phyloP scores from a whole-genome alignment of 257 asterid genomes.

The Petrea volubilis region DNA sequence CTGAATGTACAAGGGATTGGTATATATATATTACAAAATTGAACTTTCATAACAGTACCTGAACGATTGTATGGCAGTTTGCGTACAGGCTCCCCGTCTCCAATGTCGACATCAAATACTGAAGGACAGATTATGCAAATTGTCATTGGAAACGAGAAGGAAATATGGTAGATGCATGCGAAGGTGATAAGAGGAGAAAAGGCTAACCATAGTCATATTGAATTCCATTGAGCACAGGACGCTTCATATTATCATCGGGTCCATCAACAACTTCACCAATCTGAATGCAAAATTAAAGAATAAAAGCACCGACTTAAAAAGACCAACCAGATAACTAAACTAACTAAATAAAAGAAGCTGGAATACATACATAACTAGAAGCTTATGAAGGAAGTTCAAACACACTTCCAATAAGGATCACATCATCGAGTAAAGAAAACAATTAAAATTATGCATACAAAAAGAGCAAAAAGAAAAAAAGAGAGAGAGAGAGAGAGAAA shows the following conservation, averaged over 20 bases:
- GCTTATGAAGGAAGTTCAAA: neutral
- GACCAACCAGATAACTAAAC: slow-evolving; percentile 5
- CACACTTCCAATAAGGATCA: slow-evolving; percentile 20
- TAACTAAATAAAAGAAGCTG: slow-evolving; percentile 9
- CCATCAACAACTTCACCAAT: slow-evolving; percentile 99
- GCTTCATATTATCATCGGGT: slow-evolving; percentile 66
- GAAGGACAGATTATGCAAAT: slow-evolving; percentile 30
- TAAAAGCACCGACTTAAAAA: slow-evolving; percentile 5
- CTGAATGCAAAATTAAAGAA: slow-evolving; percentile 38
- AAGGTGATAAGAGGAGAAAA: slow-evolving; percentile 25
- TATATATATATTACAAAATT: neutral
- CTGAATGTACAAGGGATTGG: slow-evolving; percentile 5
- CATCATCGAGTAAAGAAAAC: slow-evolving; percentile 4
- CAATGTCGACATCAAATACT: slow-evolving; percentile 99
- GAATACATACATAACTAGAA: neutral
- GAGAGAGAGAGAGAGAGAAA: neutral
- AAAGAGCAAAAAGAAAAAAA: no score
- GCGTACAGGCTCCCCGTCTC: slow-evolving; percentile 96
- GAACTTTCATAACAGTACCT: slow-evolving; percentile 46
- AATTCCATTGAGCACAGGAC: slow-evolving; percentile 61
- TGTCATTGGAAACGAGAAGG: slow-evolving; percentile 29
- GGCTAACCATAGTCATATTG: slow-evolving; percentile 83
- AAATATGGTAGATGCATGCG: slow-evolving; percentile 13
- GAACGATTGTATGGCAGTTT: slow-evolving; percentile 91
- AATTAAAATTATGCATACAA: neutral